Evolutionary conservation across 805 yeast genomes (phyloP), one percentile per base, ranked within the genome.

Genomic region (Danielozyma ontarioensis): DNA sequence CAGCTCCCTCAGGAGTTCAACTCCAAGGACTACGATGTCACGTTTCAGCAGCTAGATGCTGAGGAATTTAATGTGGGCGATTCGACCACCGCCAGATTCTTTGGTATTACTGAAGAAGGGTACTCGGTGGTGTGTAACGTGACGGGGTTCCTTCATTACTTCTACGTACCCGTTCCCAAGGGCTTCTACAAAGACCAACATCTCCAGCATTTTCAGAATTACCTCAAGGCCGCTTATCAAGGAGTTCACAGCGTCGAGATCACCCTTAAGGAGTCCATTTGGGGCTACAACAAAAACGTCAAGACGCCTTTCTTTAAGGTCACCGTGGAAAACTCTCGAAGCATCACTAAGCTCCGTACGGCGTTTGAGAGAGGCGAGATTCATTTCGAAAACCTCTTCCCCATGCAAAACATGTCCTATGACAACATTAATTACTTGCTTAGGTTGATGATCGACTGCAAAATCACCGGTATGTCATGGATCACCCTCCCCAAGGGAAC

Each of bases 381-480:
- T 17, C 62, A 72, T 17, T 84, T 71, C 52, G 79, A 81, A 28
- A 77, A 74, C 17, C 63, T 78, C 33, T 83, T 86, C 57, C 72
- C 76, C 16, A 65, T 74, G 2, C 82, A 43, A 57, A 58, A 72
- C 12, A 78, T 82, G 47, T 79, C 97, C 0, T 93, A 80, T 54
- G 99, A 93, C 59, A 93, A 93, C 54, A 80, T 93, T 40, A 86
- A 88, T 35, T 94, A 83, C 54, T 65, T 87, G 23, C 59, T 94
- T 38, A 70, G 98, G 47, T 66, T 89, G 59, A 87, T 93, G 93
- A 77, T 93, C 28, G 99, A 93, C 60, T 81, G 95, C 58, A 77
- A 81, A 31, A 86, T 90, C 40, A 83, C 90, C 1, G 94, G 99
- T 25, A 93, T 93, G 98, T 83, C 94, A 17, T 93, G 99, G 99